These are phyloP conservation scores for Dendryphion nanum DNA, from an alignment of 2,329 filamentous ascomycete species.

Conservation along the genomic window DNA sequence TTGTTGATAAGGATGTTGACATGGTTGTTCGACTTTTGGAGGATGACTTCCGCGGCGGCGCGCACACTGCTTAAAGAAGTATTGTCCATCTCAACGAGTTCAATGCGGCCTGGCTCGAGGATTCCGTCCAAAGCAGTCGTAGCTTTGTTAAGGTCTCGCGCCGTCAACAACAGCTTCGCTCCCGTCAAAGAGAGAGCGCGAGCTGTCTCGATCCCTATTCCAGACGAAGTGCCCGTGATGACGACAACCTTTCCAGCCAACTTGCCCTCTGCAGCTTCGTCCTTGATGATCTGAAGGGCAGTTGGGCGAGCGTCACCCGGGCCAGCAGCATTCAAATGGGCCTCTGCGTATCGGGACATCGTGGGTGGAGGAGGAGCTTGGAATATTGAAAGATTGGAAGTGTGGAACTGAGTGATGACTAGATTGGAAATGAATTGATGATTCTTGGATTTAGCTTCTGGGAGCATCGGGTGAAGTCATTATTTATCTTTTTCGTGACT, in stretches of 20 bases:
- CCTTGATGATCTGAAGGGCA: slow-evolving; percentile 39
- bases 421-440: neutral
- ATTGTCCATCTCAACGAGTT: slow-evolving; percentile 24
- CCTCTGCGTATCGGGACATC: slow-evolving; percentile 6
- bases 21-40: slow-evolving; percentile 10
- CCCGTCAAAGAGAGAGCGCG: slow-evolving; percentile 46
- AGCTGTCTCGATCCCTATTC: slow-evolving; percentile 24
- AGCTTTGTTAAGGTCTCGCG: slow-evolving; percentile 36
- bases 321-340: slow-evolving; percentile 15
- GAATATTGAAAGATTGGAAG: neutral
- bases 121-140: slow-evolving; percentile 20
- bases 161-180: slow-evolving; percentile 46
- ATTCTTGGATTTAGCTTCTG: neutral
- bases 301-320: slow-evolving; percentile 43
- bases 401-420: neutral
- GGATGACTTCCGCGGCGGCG: slow-evolving; percentile 16
- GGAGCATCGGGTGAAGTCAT: neutral
- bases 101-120: slow-evolving; percentile 14
- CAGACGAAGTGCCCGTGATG: slow-evolving; percentile 24
- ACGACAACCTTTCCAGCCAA: slow-evolving; percentile 25
- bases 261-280: slow-evolving; percentile 34
- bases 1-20: slow-evolving; percentile 20
- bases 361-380: neutral
- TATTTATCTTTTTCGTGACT: neutral
- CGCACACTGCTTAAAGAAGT: slow-evolving; percentile 17